phyloP scores from a whole-genome alignment of 2,329 filamentous ascomycete genomes.

The Fusarium torulosum region DNA sequence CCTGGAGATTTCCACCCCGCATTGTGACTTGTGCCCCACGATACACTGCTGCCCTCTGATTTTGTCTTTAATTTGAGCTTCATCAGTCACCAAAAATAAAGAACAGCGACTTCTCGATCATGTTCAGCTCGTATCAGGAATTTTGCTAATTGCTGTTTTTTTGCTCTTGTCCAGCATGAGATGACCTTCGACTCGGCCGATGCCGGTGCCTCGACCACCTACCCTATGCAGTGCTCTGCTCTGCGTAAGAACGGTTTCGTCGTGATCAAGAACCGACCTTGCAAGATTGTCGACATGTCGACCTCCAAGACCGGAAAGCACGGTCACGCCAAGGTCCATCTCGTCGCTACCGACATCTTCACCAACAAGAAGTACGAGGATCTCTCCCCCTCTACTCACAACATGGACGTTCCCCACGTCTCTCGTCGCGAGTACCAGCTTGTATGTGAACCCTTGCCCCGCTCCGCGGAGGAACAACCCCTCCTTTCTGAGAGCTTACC shows the following conservation, averaged over 20 bases:
- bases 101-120: conserved; percentile 9
- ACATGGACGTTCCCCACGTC: conserved; percentile 99
- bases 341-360: conserved; percentile 99
- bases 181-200: conserved; percentile 89
- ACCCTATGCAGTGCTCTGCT: conserved; percentile 99
- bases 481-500: conserved; percentile 30
- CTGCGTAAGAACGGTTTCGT: conserved; percentile 99
- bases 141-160: conserved; percentile 43
- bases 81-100: conserved; percentile 15
- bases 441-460: conserved; percentile 69
- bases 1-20: conserved; percentile 61
- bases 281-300: conserved; percentile 99
- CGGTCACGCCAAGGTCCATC: conserved; percentile 99
- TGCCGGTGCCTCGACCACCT: conserved; percentile 95
- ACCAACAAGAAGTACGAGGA: conserved; percentile 99
- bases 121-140: conserved; percentile 6
- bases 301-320: conserved; percentile 99
- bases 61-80: conserved; percentile 30
- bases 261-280: conserved; percentile 97
- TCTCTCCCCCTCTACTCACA: conserved; percentile 96
- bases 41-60: conserved; percentile 40
- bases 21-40: conserved; percentile 57
- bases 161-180: conserved; percentile 66
- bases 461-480: conserved; percentile 40
- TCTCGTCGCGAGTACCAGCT: conserved; percentile 91